A percentile compares a stretch with the other conserved stretches of the same genome.
phyloP scores from a whole-genome alignment of 148 eudicot genomes.

The Cornus florida region DNA sequence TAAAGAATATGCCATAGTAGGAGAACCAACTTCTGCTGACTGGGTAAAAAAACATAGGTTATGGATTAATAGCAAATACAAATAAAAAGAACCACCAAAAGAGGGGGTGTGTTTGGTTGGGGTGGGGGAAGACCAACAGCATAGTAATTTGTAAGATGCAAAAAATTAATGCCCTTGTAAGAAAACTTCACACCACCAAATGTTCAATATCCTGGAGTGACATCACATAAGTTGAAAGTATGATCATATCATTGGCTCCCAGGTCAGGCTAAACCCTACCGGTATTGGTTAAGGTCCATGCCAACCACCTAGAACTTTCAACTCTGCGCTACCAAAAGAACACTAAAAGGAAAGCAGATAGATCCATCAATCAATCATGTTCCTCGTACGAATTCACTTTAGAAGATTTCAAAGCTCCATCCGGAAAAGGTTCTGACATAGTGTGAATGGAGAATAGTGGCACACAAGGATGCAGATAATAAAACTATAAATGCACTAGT shows the following conservation, averaged over 20 bases:
- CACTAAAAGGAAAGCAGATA: not conserved
- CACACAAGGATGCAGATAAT: not conserved
- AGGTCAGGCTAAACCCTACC: not conserved
- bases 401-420: not conserved
- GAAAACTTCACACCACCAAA: not conserved
- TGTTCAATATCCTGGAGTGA: not conserved
- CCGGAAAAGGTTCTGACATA: not conserved
- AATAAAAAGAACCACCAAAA: too few species aligned
- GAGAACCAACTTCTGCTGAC: too few species aligned
- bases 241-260: not conserved
- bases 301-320: conserved; percentile 1
- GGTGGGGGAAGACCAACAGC: too few species aligned
- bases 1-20: too few species aligned
- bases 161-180: not conserved
- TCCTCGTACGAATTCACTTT: not conserved
- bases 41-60: too few species aligned
- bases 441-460: not conserved
- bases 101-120: too few species aligned
- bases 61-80: too few species aligned
- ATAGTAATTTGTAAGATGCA: too few species aligned
- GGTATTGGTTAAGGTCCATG: not conserved
- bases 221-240: not conserved
- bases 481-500: not conserved
- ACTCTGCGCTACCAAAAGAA: conserved; percentile 3
- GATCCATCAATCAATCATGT: not conserved